Conservation (phyloP, 225 moss, liverwort and hornwort genomes). For the Sphagnum tenellum region DNA sequence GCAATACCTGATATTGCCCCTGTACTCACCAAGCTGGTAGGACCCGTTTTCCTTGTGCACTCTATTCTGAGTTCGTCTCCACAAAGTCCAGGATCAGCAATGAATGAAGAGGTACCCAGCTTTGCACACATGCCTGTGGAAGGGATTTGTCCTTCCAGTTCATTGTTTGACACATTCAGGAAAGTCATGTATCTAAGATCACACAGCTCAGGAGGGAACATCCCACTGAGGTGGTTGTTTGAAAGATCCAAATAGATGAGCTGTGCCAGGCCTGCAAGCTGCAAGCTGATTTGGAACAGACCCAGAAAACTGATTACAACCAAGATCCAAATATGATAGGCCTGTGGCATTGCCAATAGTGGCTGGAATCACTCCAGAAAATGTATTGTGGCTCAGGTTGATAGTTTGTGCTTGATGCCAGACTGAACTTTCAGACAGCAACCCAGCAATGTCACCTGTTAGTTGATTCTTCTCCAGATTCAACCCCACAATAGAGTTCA, state of each 20-base stretch:
- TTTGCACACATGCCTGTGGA: constrained; percentile 21
- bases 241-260: constrained; percentile 46
- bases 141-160: constrained; percentile 20
- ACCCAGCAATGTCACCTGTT: constrained; percentile 41
- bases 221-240: constrained; percentile 43
- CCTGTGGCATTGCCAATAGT: constrained; percentile 35
- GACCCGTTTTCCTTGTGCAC: no score
- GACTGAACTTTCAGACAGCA: constrained; percentile 39
- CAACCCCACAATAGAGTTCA: constrained; percentile 53
- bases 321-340: constrained; percentile 49
- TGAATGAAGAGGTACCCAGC: constrained; percentile 10
- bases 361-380: constrained; percentile 39
- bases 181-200: constrained; percentile 20
- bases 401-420: constrained; percentile 49
- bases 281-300: constrained; percentile 48
- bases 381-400: constrained; percentile 32
- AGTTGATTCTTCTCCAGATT: constrained; percentile 40
- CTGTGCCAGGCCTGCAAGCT: constrained; percentile 34
- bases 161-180: constrained; percentile 35
- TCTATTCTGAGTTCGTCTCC: background rate
- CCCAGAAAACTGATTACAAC: constrained; percentile 33
- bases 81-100: constrained; percentile 20
- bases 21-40: constrained; percentile 7
- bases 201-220: constrained; percentile 39
- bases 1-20: constrained; percentile 54